Conservation (phyloP, 257 asterid genomes). For the Primulina eburnea region DNA sequence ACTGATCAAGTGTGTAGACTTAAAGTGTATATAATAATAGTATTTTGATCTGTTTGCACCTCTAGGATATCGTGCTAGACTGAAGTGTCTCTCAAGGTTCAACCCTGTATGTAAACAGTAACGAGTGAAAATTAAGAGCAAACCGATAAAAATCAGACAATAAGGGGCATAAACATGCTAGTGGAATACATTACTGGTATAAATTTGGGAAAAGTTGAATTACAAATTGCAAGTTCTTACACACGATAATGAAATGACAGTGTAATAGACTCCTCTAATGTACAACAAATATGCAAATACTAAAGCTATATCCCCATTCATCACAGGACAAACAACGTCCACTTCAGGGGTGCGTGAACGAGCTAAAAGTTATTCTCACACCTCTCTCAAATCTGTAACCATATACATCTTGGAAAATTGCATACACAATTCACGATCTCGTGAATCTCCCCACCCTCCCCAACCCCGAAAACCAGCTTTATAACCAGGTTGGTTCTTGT, state of each 20-base stretch:
- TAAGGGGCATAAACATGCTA: not conserved
- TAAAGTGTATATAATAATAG: too few species aligned
- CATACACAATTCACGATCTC: conserved; percentile 77
- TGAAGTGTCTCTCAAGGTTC: too few species aligned
- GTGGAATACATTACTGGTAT: too few species aligned
- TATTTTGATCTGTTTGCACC: too few species aligned
- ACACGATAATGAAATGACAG: not conserved
- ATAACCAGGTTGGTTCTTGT: conserved; percentile 65
- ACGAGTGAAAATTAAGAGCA: not conserved
- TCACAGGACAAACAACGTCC: not conserved
- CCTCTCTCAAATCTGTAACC: not conserved
- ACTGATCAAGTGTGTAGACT: too few species aligned
- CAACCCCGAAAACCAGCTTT: conserved; percentile 90
- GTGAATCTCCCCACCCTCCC: conserved; percentile 97
- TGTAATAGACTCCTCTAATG: not conserved
- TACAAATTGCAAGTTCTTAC: not conserved
- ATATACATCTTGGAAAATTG: conserved; percentile 63
- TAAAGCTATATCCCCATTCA: not conserved
- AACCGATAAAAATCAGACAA: not conserved
- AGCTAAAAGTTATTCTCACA: not conserved
- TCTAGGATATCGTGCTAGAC: too few species aligned
- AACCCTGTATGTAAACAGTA: not conserved
- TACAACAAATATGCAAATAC: not conserved
- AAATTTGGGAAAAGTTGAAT: not conserved
- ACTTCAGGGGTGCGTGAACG: not conserved